A percentile compares a stretch with the other conserved stretches of the same genome.
Evolutionary conservation across 306 rosid species (phyloP).

Genomic region (Gleditsia sinensis): DNA sequence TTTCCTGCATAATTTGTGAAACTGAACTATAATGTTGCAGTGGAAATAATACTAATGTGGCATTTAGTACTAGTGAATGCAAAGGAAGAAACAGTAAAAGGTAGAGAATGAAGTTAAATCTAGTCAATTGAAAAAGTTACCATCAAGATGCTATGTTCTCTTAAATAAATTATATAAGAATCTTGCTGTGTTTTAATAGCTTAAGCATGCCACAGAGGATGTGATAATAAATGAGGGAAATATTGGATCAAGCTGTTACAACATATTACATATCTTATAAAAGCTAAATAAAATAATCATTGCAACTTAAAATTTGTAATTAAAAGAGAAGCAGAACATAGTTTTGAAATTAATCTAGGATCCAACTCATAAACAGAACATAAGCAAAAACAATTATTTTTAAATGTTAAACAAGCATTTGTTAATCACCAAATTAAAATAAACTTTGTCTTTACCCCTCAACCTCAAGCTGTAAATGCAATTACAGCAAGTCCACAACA

Average conservation of each 20-base stretch:
- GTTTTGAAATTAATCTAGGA: slow-evolving; percentile 8
- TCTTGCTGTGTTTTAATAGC: background rate
- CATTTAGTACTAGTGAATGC: background rate
- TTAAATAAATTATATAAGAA: background rate
- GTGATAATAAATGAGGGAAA: background rate
- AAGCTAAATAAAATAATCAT: background rate
- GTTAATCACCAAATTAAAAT: background rate
- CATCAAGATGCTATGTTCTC: background rate
- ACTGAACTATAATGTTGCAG: background rate
- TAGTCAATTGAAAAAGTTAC: slow-evolving; percentile 3
- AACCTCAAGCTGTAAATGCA: background rate
- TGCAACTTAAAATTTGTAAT: background rate
- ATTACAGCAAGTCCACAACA: background rate
- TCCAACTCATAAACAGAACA: background rate
- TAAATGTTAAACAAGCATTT: background rate
- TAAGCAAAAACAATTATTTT: background rate
- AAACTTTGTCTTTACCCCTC: background rate
- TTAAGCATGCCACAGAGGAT: background rate
- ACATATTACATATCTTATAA: background rate
- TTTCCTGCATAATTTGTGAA: slow-evolving; percentile 61
- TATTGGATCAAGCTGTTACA: slow-evolving; percentile 4
- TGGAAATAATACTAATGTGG: background rate
- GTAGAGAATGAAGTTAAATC: slow-evolving; percentile 1
- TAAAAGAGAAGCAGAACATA: background rate
- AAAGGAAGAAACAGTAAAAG: background rate